Percentiles rank a stretch among this genome's conserved stretches.
Evolutionary conservation across 345 rosid species (phyloP).

Genomic region (Linum lewisii): DNA sequence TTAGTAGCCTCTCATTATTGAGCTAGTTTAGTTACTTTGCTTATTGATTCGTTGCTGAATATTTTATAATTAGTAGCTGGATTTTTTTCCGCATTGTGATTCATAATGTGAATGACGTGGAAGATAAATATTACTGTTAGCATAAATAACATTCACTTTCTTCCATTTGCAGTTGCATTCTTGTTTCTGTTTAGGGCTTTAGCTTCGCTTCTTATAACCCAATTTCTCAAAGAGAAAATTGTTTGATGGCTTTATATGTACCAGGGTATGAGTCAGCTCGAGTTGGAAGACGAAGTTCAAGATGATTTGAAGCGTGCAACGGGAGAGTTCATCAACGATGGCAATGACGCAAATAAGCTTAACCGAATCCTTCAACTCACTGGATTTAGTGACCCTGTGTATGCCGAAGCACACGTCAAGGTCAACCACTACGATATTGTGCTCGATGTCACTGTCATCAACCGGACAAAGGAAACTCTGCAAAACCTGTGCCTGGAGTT

Average conservation of each 20-base stretch:
- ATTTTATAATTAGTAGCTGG: too few species aligned
- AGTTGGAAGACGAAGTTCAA: conserved; percentile 96
- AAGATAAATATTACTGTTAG: too few species aligned
- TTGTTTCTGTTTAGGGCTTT: background rate
- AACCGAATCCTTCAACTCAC: conserved; percentile 97
- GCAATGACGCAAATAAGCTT: conserved; percentile 87
- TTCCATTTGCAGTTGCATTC: too few species aligned
- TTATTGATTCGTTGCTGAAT: background rate
- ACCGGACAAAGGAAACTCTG: conserved; percentile 94
- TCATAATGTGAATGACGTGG: too few species aligned
- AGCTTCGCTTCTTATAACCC: background rate
- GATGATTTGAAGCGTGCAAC: conserved; percentile 98
- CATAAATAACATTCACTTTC: too few species aligned
- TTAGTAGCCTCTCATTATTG: conserved; percentile 14
- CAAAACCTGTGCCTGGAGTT: conserved; percentile 95
- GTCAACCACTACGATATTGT: conserved; percentile 96
- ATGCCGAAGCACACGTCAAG: conserved; percentile 97
- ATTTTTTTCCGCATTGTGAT: too few species aligned
- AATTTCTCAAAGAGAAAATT: background rate
- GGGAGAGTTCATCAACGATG: conserved; percentile 92
- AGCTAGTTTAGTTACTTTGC: background rate
- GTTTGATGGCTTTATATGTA: background rate
- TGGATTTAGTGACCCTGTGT: conserved; percentile 98
- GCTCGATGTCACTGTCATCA: conserved; percentile 89
- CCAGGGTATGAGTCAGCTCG: conserved; percentile 99